Base-by-base conservation (phyloP, 2,329 filamentous ascomycete genomes). In the Fusarium succisae region DNA sequence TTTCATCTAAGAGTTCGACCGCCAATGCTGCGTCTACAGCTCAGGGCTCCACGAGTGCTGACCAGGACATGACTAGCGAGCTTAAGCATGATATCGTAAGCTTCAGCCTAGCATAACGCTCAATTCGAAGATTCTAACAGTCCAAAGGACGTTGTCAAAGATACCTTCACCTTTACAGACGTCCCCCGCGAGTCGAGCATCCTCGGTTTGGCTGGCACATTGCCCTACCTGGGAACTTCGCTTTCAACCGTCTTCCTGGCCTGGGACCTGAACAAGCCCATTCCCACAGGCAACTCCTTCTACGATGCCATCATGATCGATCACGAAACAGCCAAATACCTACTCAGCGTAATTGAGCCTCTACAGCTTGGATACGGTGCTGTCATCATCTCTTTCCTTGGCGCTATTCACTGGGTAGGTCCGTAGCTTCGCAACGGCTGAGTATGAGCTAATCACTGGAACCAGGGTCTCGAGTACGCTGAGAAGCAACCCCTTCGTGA, bases 301-400 rank as follows among this genome's bases (percentile, higher is more conserved):
- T 77, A 76, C 38, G 79, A 82, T 50, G 38, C 75, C 26, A 80
- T 95, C 62, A 80, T 95, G 67, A 83, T 97, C 75, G 90, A 87
- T 73, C 91, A 91, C 56, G 90, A 94, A 56, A 92, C 89, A 6
- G 95, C 95, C 6, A 90, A 91, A 69, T 84, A 93, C 30, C 86
- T 94, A 63, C 87, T 98, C 15, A 88, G 92, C 74, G 82, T 94
- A 22, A 86, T 98, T 37, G 95, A 98, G 84, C 95, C 95, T 18
- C 84, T 98, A 60, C 96, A 98, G 83, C 89, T 98, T 62, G 95
- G 94, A 67, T 98, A 97, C 78, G 95, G 96, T 63, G 96, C 95
- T 54, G 91, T 97, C 66, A 96, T 98, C 78, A 93, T 98, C 77
- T 97, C 95, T 35, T 98, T 98, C 87, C 89, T 98, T 4, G 96